Percentiles rank a stretch among this genome's conserved stretches.
These are phyloP conservation scores for Saraca asoca DNA, from an alignment of 331 rosid species.

Conservation along the genomic window DNA sequence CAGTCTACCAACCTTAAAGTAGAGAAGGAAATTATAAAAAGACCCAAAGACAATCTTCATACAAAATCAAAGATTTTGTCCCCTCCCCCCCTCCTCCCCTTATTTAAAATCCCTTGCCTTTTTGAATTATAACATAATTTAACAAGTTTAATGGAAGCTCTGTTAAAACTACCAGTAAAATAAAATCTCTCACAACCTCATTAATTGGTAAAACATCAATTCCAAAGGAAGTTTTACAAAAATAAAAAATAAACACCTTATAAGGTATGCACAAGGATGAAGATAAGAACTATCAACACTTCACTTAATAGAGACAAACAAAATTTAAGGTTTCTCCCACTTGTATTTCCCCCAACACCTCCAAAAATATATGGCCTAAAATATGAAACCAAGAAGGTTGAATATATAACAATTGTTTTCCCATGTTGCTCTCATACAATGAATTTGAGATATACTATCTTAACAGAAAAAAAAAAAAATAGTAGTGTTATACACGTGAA, in stretches of 20 bases:
- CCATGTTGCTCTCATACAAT: conserved; percentile 36
- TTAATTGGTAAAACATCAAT: conserved; percentile 8
- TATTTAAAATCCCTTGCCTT: conserved; percentile 58
- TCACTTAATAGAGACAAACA: conserved; percentile 35
- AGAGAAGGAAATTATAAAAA: conserved; percentile 37
- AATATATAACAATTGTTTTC: conserved; percentile 12
- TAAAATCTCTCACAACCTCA: conserved; percentile 11
- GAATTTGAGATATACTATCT: not conserved
- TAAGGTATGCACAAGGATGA: not conserved
- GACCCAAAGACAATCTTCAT: conserved; percentile 60
- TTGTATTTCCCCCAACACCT: conserved; percentile 26
- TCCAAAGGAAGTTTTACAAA: conserved; percentile 12
- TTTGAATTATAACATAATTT: conserved; percentile 55
- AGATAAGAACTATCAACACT: conserved; percentile 29
- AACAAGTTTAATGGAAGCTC: conserved; percentile 45
- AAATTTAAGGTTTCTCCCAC: conserved; percentile 2
- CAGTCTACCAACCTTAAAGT: conserved; percentile 53
- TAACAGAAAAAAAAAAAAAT: conserved; percentile 35
- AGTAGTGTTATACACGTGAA: conserved; percentile 55
- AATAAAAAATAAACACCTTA: no score
- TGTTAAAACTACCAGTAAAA: conserved; percentile 36
- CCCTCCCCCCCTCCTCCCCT: conserved; percentile 67
- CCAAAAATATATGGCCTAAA: conserved; percentile 11
- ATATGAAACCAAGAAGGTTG: conserved; percentile 13
- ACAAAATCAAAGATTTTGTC: conserved; percentile 76